Evolutionary conservation across 176 grass and related monocot genomes (phyloP).

Genomic region (Rhynchospora pubera): DNA sequence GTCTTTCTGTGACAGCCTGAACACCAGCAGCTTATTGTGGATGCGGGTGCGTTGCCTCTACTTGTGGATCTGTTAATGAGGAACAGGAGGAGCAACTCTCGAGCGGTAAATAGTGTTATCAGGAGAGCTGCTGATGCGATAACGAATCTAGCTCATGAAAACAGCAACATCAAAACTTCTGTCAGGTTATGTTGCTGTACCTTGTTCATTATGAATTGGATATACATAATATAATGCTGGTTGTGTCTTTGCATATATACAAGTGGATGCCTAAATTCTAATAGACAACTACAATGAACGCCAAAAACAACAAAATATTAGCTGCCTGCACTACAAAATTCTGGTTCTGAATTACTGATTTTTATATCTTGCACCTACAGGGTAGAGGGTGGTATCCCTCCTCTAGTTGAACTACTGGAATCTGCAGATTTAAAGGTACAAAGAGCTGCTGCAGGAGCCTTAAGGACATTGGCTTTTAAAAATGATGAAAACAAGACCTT

Average conservation of each 20-base stretch:
- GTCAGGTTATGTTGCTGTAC: constrained; percentile 54
- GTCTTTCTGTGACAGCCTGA: constrained; percentile 65
- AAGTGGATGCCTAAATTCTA: neutral
- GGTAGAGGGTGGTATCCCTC: constrained; percentile 96
- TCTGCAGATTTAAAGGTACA: constrained; percentile 93
- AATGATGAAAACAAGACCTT: constrained; percentile 96
- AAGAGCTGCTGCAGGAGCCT: constrained; percentile 92
- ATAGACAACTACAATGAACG: neutral
- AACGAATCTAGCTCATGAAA: constrained; percentile 99
- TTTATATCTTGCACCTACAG: constrained; percentile 38
- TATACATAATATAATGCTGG: neutral
- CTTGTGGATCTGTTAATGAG: constrained; percentile 83
- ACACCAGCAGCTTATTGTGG: constrained; percentile 97
- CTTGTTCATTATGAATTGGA: neutral
- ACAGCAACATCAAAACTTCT: constrained; percentile 96
- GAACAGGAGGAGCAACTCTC: constrained; percentile 55
- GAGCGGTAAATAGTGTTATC: constrained; percentile 86
- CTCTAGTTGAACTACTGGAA: constrained; percentile 91
- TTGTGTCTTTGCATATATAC: neutral
- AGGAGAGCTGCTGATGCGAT: constrained; percentile 99
- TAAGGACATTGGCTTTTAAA: constrained; percentile 96
- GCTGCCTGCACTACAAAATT: neutral
- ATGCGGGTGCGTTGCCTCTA: constrained; percentile 85
- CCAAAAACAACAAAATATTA: neutral
- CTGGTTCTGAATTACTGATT: constrained; percentile 14